These are phyloP conservation scores for Corylus avellana DNA, from an alignment of 306 rosid genomes.

Conservation along the genomic window DNA sequence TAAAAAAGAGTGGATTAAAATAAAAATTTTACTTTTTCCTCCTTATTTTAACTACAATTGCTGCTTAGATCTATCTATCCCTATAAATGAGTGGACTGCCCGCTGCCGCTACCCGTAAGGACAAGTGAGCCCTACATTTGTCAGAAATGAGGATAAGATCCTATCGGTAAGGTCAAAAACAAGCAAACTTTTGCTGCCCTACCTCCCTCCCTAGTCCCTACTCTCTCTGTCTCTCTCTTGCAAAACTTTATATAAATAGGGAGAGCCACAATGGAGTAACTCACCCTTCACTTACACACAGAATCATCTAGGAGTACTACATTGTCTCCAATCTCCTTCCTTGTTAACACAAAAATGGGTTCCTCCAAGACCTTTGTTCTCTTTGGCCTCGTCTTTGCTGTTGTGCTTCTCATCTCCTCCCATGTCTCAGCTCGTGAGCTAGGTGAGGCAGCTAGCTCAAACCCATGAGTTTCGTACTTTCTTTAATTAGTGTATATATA, in stretches of 20 bases:
- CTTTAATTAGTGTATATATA: not conserved
- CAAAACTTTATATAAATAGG: not conserved
- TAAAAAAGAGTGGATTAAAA: too few species aligned
- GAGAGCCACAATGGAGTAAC: not conserved
- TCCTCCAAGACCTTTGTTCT: constrained; percentile 6
- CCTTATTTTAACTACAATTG: too few species aligned
- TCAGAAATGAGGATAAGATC: too few species aligned
- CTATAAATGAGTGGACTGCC: too few species aligned
- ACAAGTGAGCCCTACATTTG: too few species aligned
- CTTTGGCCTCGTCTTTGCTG: not conserved
- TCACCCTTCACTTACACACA: not conserved
- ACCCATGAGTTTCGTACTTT: not conserved
- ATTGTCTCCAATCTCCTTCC: not conserved
- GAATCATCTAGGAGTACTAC: not conserved
- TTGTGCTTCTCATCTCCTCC: constrained; percentile 3
- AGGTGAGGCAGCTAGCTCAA: not conserved
- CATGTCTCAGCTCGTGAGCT: constrained; percentile 1
- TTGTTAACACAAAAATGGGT: not conserved
- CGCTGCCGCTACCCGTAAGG: too few species aligned
- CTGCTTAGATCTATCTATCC: too few species aligned
- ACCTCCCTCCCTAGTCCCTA: not conserved
- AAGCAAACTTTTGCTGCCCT: too few species aligned
- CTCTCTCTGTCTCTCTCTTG: not conserved
- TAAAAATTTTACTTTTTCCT: too few species aligned
- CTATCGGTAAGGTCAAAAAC: too few species aligned